These are phyloP conservation scores for Vitis riparia DNA, from an alignment of 164 flowering plant species.

Conservation along the genomic window DNA sequence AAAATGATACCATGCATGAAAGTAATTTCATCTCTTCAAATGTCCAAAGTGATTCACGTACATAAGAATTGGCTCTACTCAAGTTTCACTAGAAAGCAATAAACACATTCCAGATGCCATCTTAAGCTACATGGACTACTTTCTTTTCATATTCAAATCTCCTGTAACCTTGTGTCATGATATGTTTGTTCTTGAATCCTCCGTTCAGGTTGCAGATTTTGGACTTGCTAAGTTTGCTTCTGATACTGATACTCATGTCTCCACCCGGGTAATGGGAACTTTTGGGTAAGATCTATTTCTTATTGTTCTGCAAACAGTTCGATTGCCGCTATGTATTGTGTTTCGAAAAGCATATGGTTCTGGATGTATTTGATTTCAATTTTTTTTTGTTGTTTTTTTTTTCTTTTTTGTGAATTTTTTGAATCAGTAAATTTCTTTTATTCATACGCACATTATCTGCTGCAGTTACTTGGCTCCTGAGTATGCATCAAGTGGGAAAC, in stretches of 20 bases:
- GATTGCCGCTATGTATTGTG: background rate
- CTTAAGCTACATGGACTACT: too few relatives aligned
- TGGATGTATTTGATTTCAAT: background rate
- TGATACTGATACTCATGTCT: constrained; percentile 44
- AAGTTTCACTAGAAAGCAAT: too few relatives aligned
- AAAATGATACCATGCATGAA: too few relatives aligned
- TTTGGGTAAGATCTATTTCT: constrained; percentile 34
- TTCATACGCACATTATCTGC: background rate
- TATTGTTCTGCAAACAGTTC: too few relatives aligned
- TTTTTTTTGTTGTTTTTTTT: background rate
- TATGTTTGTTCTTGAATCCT: too few relatives aligned
- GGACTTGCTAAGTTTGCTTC: constrained; percentile 44
- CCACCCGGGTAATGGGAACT: constrained; percentile 59
- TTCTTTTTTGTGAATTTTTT: background rate
- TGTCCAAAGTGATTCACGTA: too few relatives aligned
- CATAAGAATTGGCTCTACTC: too few relatives aligned
- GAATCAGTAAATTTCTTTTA: background rate
- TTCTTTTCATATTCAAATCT: too few relatives aligned
- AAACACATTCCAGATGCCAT: too few relatives aligned
- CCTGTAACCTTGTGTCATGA: too few relatives aligned
- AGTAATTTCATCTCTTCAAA: too few relatives aligned
- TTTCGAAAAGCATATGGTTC: background rate
- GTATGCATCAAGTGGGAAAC: constrained; percentile 47
- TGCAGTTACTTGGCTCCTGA: constrained; percentile 61
- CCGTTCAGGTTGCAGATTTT: constrained; percentile 50